These are phyloP conservation scores for Candida coquimbonensis DNA, from an alignment of 805 yeast genomes.

Conservation along the genomic window DNA sequence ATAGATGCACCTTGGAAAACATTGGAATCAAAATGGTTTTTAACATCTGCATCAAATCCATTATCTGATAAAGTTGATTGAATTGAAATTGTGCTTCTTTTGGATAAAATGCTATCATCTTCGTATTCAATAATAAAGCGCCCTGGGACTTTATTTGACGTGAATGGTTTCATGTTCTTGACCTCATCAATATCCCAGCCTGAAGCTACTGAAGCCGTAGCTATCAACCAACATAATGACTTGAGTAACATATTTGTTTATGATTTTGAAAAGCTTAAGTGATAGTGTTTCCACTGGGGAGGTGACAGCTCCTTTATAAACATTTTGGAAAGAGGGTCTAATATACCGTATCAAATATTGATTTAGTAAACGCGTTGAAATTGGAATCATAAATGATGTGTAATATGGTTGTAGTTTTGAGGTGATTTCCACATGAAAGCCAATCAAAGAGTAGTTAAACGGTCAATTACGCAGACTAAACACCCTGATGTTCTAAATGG, in stretches of 20 bases:
- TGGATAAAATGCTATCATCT: background rate
- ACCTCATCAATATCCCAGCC: constrained; percentile 1
- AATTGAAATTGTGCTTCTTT: background rate
- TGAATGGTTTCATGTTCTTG: background rate
- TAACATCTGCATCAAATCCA: constrained; percentile 5
- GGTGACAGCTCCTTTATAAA: no score
- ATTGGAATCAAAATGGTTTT: constrained; percentile 7
- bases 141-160: constrained; percentile 5
- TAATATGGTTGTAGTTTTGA: no score
- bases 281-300: no score
- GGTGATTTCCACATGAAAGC: no score
- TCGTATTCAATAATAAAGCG: constrained; percentile 6
- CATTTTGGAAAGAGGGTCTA: no score
- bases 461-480: no score
- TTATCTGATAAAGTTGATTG: background rate
- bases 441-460: no score
- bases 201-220: background rate
- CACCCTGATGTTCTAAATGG: no score
- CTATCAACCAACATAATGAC: background rate
- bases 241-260: background rate
- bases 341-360: no score
- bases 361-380: no score
- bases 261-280: background rate
- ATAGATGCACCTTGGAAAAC: constrained; percentile 13
- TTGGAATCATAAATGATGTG: no score